Conservation (phyloP, 2,329 filamentous ascomycete genomes). For the Aspergillus quadricinctus region DNA sequence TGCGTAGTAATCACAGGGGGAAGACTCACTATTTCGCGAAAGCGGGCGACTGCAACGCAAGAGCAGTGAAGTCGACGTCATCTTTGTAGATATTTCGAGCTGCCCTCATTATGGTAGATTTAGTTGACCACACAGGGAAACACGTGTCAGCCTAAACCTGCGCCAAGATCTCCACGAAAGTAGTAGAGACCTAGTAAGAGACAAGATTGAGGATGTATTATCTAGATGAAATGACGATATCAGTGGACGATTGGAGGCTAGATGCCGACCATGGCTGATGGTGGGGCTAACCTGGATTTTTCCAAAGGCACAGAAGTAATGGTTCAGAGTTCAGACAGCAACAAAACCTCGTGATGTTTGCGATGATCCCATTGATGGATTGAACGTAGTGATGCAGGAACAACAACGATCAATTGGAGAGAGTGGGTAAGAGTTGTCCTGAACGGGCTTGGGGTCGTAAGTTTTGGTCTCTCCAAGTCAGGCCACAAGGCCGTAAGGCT, state of each 20-base stretch:
- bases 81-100: slow-evolving; percentile 50
- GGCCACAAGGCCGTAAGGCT: not conserved
- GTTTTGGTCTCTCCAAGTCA: not conserved
- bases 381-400: not conserved
- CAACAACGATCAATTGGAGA: not conserved
- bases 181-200: not conserved
- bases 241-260: not conserved
- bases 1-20: not conserved
- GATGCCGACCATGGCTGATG: not conserved
- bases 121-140: not conserved
- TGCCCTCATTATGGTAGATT: slow-evolving; percentile 25
- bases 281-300: not conserved
- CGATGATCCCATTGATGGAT: not conserved
- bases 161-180: not conserved
- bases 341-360: not conserved
- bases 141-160: not conserved
- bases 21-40: slow-evolving; percentile 55
- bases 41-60: slow-evolving; percentile 56
- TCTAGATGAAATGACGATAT: not conserved
- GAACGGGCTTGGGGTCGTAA: not conserved
- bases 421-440: not conserved
- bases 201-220: not conserved
- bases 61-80: slow-evolving; percentile 57
- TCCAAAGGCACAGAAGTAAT: not conserved
- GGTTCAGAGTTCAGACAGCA: not conserved